Percentiles rank a stretch among this genome's conserved stretches.
phyloP scores from a whole-genome alignment of 2,329 filamentous ascomycete genomes.

The Whalleya microplaca region DNA sequence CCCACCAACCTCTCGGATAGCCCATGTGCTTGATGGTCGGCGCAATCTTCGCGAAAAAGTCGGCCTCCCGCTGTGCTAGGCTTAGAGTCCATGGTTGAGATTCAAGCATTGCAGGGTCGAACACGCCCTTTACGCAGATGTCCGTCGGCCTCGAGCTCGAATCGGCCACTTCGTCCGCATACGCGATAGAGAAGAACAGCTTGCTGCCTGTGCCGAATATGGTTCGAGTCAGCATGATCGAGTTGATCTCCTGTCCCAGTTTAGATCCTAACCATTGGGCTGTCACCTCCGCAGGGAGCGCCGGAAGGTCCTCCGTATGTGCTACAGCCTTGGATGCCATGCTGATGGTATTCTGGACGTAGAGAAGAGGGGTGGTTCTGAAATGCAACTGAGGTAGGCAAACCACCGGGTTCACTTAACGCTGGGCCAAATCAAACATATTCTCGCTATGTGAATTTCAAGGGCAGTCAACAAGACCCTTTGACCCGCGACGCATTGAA shows the following conservation, averaged over 20 bases:
- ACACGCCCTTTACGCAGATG: constrained; percentile 45
- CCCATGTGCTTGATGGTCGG: constrained; percentile 37
- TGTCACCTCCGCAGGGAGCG: constrained; percentile 30
- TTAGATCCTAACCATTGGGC: constrained; percentile 33
- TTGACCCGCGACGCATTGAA: too few species aligned
- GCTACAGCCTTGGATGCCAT: constrained; percentile 2
- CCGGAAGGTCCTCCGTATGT: constrained; percentile 25
- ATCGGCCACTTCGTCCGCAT: constrained; percentile 21
- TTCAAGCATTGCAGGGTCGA: constrained; percentile 40
- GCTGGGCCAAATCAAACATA: too few species aligned
- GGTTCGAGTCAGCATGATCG: constrained; percentile 23
- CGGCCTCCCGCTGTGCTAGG: constrained; percentile 40
- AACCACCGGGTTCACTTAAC: too few species aligned
- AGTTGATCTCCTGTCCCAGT: constrained; percentile 33
- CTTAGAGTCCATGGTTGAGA: constrained; percentile 38
- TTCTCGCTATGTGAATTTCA: too few species aligned
- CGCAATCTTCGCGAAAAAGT: constrained; percentile 42
- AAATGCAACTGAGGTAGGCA: neutral
- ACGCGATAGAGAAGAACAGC: constrained; percentile 33
- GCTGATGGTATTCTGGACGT: neutral
- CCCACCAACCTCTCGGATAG: constrained; percentile 43
- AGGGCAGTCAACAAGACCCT: too few species aligned
- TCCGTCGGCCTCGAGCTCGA: constrained; percentile 22
- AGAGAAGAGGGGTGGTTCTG: neutral
- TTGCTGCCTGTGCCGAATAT: constrained; percentile 36